Conservation (phyloP, 2,329 filamentous ascomycete genomes). For the Botrytis medusae region DNA sequence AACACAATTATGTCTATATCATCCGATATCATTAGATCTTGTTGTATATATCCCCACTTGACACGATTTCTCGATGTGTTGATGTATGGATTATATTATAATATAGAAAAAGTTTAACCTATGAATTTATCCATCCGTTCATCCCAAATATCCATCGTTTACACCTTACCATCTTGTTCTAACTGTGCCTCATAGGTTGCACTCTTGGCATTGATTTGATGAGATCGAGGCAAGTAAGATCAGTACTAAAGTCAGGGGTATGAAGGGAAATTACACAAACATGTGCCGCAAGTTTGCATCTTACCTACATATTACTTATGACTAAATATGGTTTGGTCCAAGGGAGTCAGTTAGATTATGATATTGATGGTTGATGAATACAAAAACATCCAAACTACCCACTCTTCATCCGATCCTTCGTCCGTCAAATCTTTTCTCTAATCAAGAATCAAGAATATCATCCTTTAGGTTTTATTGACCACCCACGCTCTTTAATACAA, state of each 20-base stretch:
- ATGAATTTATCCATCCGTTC: neutral
- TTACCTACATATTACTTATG: neutral
- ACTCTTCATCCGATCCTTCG: neutral
- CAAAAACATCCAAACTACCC: slow-evolving; percentile 10
- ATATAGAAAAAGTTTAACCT: neutral
- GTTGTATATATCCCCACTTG: neutral
- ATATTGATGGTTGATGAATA: neutral
- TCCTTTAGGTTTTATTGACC: slow-evolving; percentile 5
- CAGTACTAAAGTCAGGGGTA: slow-evolving; percentile 1
- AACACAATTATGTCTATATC: neutral
- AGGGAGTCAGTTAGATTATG: neutral
- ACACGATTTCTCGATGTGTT: neutral
- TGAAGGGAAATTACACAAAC: slow-evolving; percentile 13
- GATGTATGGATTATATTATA: neutral
- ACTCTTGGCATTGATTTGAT: neutral
- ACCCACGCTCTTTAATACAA: slow-evolving; percentile 7
- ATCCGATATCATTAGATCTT: neutral
- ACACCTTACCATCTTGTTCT: neutral
- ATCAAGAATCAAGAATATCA: slow-evolving; percentile 1
- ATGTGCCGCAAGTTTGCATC: neutral
- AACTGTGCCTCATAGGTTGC: neutral
- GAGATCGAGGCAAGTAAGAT: neutral
- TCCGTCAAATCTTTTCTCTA: slow-evolving; percentile 7
- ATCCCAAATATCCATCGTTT: neutral
- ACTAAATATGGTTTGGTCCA: neutral